Percentiles rank a stretch among this genome's conserved stretches.
Conservation (phyloP, 345 rosid genomes). For the Luvunga scandens region DNA sequence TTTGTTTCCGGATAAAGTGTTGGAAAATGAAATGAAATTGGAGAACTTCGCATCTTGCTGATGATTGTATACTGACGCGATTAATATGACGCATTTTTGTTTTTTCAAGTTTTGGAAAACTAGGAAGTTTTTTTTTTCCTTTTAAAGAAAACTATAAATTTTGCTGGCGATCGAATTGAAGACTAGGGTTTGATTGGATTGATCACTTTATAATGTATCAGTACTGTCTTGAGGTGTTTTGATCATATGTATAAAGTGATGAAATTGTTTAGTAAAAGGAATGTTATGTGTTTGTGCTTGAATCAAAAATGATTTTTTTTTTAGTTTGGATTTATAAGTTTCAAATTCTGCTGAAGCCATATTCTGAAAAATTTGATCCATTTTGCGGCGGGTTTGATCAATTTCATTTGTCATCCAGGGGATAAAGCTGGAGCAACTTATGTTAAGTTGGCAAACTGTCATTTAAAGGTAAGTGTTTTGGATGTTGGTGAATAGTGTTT, state of each 20-base stretch:
- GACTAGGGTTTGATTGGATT: not conserved
- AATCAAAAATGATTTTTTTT: not conserved
- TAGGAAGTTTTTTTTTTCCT: not conserved
- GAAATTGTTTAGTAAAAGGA: no score
- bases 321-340: not conserved
- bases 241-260: not conserved
- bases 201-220: not conserved
- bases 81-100: not conserved
- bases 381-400: not conserved
- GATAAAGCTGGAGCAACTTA: slow-evolving; percentile 75
- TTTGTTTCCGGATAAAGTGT: not conserved
- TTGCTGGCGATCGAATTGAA: not conserved
- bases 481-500: not conserved
- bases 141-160: not conserved
- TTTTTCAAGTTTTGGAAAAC: not conserved
- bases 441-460: slow-evolving; percentile 71
- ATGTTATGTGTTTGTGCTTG: not conserved
- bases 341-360: not conserved
- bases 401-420: slow-evolving; percentile 48
- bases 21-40: not conserved
- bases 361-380: not conserved
- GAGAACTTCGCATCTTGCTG: not conserved
- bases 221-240: not conserved
- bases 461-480: slow-evolving; percentile 47
- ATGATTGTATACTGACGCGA: not conserved